Evolutionary conservation across 129 eudicot species (phyloP).

Genomic region (Tagetes erecta): DNA sequence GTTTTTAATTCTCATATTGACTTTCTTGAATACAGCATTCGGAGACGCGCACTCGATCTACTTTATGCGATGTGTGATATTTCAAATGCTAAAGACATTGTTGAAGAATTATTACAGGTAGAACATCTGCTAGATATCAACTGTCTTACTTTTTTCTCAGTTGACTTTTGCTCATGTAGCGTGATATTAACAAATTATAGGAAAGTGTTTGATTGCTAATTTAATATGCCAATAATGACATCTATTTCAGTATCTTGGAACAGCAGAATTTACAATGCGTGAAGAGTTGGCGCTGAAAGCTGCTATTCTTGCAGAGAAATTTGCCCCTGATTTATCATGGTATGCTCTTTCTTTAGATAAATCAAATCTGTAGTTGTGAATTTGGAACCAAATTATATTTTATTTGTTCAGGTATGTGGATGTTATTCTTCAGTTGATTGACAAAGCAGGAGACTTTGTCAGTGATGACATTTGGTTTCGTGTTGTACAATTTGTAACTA

Average conservation of each 20-base stretch:
- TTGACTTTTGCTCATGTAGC: constrained; percentile 20
- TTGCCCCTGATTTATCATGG: constrained; percentile 99
- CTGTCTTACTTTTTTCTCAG: constrained; percentile 2
- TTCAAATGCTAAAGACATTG: constrained; percentile 96
- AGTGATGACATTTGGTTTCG: constrained; percentile 98
- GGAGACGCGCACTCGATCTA: constrained; percentile 97
- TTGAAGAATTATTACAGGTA: constrained; percentile 98
- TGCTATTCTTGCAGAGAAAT: constrained; percentile 98
- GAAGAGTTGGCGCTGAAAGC: constrained; percentile 93
- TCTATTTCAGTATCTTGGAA: constrained; percentile 76
- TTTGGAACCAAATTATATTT: constrained; percentile 4
- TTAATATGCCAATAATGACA: constrained; percentile 9
- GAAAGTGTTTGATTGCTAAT: background rate
- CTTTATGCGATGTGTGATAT: constrained; percentile 99
- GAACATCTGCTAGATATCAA: constrained; percentile 11
- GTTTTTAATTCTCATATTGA: constrained; percentile 3
- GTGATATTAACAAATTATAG: constrained; percentile 3
- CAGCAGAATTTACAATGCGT: constrained; percentile 98
- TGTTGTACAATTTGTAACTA: constrained; percentile 88
- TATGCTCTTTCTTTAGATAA: constrained; percentile 32
- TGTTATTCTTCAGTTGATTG: constrained; percentile 93
- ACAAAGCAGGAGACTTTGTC: constrained; percentile 92
- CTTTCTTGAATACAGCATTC: constrained; percentile 51
- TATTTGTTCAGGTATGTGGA: constrained; percentile 85
- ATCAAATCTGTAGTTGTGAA: constrained; percentile 2